Evolutionary conservation across 805 yeast species (phyloP).

Genomic region (Priceomyces fermenticarens): DNA sequence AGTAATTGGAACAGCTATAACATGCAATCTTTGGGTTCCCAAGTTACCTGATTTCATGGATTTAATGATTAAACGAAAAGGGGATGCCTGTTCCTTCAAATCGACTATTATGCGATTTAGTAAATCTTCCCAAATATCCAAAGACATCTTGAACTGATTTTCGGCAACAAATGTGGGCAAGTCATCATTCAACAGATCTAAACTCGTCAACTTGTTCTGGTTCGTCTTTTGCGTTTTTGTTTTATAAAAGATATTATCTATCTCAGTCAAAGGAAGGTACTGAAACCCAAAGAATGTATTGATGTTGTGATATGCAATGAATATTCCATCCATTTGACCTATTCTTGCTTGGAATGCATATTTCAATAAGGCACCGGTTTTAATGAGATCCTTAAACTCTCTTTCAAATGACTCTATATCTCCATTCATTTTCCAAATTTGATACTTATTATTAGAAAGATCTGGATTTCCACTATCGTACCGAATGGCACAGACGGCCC

Average conservation of each 20-base stretch:
- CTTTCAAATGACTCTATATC: constrained; percentile 75
- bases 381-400: constrained; percentile 71
- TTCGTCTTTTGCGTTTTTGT: constrained; percentile 4
- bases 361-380: constrained; percentile 72
- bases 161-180: constrained; percentile 57
- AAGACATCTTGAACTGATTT: constrained; percentile 60
- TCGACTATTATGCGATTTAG: constrained; percentile 27
- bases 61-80: constrained; percentile 29
- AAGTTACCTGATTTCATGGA: constrained; percentile 6
- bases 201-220: constrained; percentile 9
- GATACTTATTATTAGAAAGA: constrained; percentile 58
- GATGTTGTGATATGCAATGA: constrained; percentile 86
- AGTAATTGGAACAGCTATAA: constrained; percentile 28
- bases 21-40: constrained; percentile 14
- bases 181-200: constrained; percentile 27
- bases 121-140: constrained; percentile 45
- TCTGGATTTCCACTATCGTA: constrained; percentile 68
- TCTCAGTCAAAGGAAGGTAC: constrained; percentile 69
- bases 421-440: constrained; percentile 61
- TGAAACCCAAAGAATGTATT: constrained; percentile 83
- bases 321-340: constrained; percentile 96
- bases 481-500: constrained; percentile 87
- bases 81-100: constrained; percentile 13
- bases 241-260: constrained; percentile 50
- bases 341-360: constrained; percentile 89